Evolutionary conservation across 208 protist genomes (phyloP), one percentile per base, ranked within the genome.

Genomic region (Acanthamoeba healyi): DNA sequence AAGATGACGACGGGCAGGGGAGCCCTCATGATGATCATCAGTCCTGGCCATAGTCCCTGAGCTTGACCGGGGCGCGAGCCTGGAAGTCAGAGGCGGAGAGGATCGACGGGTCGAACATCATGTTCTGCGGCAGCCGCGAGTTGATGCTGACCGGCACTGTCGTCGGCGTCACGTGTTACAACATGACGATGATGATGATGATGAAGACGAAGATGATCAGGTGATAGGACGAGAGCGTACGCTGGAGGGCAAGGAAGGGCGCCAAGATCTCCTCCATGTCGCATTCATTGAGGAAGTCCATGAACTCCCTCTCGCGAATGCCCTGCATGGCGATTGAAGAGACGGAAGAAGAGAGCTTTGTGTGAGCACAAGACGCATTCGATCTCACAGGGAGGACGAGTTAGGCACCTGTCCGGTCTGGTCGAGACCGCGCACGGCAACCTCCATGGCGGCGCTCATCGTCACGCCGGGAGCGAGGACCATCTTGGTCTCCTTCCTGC

Each of bases 61-160:
- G 46, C 63, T 92, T 67, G 15, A 92, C 46, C 34, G 22, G 87
- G 9, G 26, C 42, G 36, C 38, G n/a, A 14, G n/a, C 42, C 12
- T 34, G 29, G 34, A 34, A 32, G 14, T 44, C 63, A 3, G 26
- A n/a, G 24, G 38, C n/a, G 9, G 87, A 40, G 7, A 92, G 87
- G 19, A 51, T 79, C 32, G 56, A 77, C 12, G 87, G 87, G 44
- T 92, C 87, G 44, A 92, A 92, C 87, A 92, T 92, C 87, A 92
- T 92, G 38, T 24, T 49, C 56, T 72, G 61, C 24, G 51, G 56
- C 51, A 92, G 87, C 17, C 87, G 9, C 42, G 87, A 70, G 9
- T 14, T 19, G 40, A 92, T 54, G 44, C 77, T 29, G 6, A 92
- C 22, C 22, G n/a, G n/a, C n/a, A n/a, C n/a, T n/a, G n/a, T 29